These are phyloP conservation scores for Russula ochroleuca DNA, from an alignment of 768 basidiomycete genomes.

Conservation along the genomic window DNA sequence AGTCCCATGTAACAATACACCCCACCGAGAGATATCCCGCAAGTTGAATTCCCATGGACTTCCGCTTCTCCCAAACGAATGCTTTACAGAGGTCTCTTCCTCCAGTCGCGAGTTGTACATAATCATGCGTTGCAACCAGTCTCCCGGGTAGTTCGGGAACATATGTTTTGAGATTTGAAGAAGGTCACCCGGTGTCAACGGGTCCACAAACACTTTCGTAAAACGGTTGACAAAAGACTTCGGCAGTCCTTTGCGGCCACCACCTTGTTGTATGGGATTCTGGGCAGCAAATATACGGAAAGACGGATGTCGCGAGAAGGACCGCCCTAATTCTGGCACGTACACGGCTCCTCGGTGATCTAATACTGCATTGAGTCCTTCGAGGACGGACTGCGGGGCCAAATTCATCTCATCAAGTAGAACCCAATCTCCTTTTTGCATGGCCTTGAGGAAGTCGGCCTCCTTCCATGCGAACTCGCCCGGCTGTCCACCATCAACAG, in stretches of 20 bases:
- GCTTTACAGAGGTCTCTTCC: constrained; percentile 57
- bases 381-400: constrained; percentile 92
- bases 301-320: constrained; percentile 83
- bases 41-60: constrained; percentile 98
- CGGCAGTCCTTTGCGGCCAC: constrained; percentile 94
- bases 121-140: constrained; percentile 69
- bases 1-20: constrained; percentile 45
- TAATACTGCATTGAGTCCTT: constrained; percentile 92
- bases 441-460: constrained; percentile 87
- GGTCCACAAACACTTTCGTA: constrained; percentile 93
- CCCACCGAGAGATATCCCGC: constrained; percentile 91
- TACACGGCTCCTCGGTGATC: constrained; percentile 95
- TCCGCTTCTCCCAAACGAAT: constrained; percentile 71
- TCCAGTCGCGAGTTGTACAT: constrained; percentile 70
- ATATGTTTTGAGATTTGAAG: constrained; percentile 70
- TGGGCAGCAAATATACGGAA: constrained; percentile 98
- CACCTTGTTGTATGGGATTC: constrained; percentile 93
- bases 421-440: constrained; percentile 97
- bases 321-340: constrained; percentile 89
- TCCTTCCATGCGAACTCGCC: constrained; percentile 98
- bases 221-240: constrained; percentile 98
- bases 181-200: constrained; percentile 74
- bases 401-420: constrained; percentile 99
- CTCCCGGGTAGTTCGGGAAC: constrained; percentile 55
- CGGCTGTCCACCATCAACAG: constrained; percentile 83